Conservation (phyloP, 331 rosid genomes). For the Rosa hybrid region DNA sequence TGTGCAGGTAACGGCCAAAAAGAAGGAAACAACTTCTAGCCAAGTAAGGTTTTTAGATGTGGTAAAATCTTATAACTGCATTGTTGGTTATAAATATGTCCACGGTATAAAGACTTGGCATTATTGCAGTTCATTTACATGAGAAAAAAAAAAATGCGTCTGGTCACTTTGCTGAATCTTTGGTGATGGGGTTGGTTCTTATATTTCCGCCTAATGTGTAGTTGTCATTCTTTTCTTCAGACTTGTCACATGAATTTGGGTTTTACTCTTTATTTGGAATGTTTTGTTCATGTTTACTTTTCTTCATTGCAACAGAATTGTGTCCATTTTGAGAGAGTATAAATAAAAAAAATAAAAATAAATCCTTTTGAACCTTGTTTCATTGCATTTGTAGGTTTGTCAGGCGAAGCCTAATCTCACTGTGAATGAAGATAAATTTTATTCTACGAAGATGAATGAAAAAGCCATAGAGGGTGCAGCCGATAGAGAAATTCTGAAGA, state of each 20-base stretch:
- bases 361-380: background rate
- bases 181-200: background rate
- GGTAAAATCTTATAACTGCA: background rate
- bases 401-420: conserved; percentile 2
- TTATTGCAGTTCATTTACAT: background rate
- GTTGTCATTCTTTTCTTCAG: background rate
- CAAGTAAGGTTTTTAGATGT: conserved; percentile 29
- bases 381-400: conserved; percentile 21
- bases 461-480: background rate
- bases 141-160: background rate
- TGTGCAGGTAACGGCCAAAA: conserved; percentile 30
- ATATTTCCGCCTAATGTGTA: background rate
- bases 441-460: conserved; percentile 11
- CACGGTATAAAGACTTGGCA: background rate
- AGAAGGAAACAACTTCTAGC: conserved; percentile 26
- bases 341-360: background rate
- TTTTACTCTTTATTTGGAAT: background rate
- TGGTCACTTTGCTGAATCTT: background rate
- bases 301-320: background rate
- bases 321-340: background rate
- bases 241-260: background rate
- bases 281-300: too few relatives aligned
- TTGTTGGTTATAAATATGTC: background rate
- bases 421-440: conserved; percentile 22
- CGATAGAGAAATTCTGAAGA: conserved; percentile 4